Conservation (phyloP, 1,284 basidiomycete genomes). For the Ceratobasidium sp. region DNA sequence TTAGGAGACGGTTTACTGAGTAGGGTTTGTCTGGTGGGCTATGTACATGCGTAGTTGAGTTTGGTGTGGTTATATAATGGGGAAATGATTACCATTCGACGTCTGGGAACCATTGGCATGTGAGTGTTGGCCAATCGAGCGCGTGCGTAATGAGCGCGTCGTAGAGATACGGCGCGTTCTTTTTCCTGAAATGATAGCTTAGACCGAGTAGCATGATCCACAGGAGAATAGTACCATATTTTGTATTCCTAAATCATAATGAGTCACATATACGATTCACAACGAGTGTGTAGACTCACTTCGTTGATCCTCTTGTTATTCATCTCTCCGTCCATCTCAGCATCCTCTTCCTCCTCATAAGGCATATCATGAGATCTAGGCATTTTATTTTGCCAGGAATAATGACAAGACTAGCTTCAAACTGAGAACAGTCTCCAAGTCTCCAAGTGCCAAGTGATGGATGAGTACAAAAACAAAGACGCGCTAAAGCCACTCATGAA, state of each 20-base stretch:
- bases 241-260: constrained; percentile 73
- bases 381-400: constrained; percentile 36
- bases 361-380: constrained; percentile 24
- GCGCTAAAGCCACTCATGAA: not conserved
- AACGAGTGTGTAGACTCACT: constrained; percentile 54
- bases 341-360: constrained; percentile 77
- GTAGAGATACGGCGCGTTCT: constrained; percentile 96
- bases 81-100: constrained; percentile 80
- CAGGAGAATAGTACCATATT: constrained; percentile 63
- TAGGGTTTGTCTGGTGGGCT: constrained; percentile 90
- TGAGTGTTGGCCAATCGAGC: constrained; percentile 96
- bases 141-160: constrained; percentile 98
- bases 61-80: not conserved
- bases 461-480: constrained; percentile 11
- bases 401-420: not conserved
- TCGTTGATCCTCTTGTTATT: constrained; percentile 93
- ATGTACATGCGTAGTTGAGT: not conserved
- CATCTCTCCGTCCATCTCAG: constrained; percentile 84
- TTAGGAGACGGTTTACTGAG: constrained; percentile 89
- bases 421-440: too few relatives aligned
- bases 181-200: constrained; percentile 71
- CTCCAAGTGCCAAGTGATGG: not conserved
- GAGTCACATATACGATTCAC: too few relatives aligned
- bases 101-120: constrained; percentile 99
- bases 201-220: not conserved